Evolutionary conservation across 805 yeast genomes (phyloP), one percentile per base, ranked within the genome.

Genomic region (Lachancea cidri): DNA sequence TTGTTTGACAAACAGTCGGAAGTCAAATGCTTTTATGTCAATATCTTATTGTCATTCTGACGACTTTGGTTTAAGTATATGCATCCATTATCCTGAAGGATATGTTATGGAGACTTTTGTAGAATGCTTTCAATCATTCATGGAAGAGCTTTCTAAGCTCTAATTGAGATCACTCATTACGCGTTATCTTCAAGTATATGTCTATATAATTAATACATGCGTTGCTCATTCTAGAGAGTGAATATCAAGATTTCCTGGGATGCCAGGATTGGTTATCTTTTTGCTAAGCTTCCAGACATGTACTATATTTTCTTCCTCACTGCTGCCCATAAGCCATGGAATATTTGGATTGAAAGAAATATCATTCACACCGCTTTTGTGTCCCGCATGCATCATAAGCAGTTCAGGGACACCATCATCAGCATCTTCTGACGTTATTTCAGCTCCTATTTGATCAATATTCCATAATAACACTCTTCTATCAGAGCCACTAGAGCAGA

Each of bases 331-430:
- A 29, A 85, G 73, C 89, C 91, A 85, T n/a, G 85, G 85, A 43
- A 79, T 71, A 30, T 58, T 56, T 4, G 81, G 79, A 55, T 80
- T 82, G 71, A 86, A 80, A 25, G 79, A 73, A 49, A 85, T 69
- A 58, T 85, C 95, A 33, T 81, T 79, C 14, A 85, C 81, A 4
- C 82, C 71, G 14, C 86, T 82, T 15, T 88, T 81, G 57, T 87
- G 95, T 16, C 96, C 96, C 29, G 94, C 95, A 58, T 87, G 96
- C 81, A 87, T 83, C 88, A 86, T 83, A 52, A 86, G 68, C 27
- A 87, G 64, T 60, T 87, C 96, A 4, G 95, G 91, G 19, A 83
- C 83, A 30, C 95, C 96, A 54, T 87, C 96, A 49, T 84, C 95
- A 22, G 87, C 84, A 57, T 87, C 96, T 50, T 86, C 96, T 50